phyloP scores from a whole-genome alignment of 441 rosid species.

The Gossypium gossypioides region DNA sequence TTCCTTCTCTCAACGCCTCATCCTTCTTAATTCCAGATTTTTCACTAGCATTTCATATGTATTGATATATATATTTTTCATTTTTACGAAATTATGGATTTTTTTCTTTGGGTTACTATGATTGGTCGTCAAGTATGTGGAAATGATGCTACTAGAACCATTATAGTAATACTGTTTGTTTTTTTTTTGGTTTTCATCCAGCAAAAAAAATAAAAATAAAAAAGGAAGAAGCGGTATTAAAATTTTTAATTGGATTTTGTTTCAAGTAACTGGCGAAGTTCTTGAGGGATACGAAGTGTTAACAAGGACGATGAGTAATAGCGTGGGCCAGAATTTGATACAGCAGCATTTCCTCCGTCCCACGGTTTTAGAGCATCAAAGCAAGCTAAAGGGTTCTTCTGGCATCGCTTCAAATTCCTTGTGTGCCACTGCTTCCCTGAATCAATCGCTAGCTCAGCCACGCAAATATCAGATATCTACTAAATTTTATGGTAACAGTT shows the following conservation, averaged over 20 bases:
- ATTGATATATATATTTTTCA: neutral
- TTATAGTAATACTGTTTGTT: neutral
- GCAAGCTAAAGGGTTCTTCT: conserved; percentile 41
- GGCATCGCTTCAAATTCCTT: conserved; percentile 38
- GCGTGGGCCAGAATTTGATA: conserved; percentile 43
- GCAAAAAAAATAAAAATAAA: too few relatives aligned
- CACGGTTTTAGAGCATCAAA: conserved; percentile 38
- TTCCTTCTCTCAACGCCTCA: neutral
- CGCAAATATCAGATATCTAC: conserved; percentile 31
- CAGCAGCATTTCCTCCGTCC: conserved; percentile 53
- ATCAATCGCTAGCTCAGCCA: conserved; percentile 23
- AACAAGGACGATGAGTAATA: conserved; percentile 60
- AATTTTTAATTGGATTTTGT: neutral
- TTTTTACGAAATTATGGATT: neutral
- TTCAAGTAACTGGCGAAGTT: conserved; percentile 13
- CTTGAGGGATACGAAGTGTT: conserved; percentile 32
- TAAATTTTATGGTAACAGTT: conserved; percentile 36
- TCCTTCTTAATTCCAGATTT: neutral
- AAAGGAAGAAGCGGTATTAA: too few relatives aligned
- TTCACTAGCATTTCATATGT: neutral
- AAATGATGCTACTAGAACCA: neutral
- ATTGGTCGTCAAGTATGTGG: neutral
- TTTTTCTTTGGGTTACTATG: neutral
- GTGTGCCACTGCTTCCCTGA: conserved; percentile 32
- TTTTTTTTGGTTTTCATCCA: neutral